Base-by-base conservation (phyloP, 2,329 filamentous ascomycete genomes). In the Ophiostoma himal-ulmi region DNA sequence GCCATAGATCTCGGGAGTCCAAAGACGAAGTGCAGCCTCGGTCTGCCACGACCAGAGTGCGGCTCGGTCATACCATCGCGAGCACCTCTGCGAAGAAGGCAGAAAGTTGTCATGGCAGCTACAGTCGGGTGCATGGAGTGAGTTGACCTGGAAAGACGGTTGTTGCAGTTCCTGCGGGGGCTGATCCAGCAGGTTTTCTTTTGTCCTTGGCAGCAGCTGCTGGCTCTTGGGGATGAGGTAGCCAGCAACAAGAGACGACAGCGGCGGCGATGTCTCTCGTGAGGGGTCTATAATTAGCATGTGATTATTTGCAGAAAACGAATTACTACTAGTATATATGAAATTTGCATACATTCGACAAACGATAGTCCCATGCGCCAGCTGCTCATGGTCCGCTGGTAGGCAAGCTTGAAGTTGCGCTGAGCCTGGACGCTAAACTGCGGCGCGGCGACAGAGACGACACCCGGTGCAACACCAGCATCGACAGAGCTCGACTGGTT, bases 1-100 rank as follows among this genome's bases (percentile, higher is more conserved):
- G 67, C 74, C 71, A 73, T 76, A 76, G 66, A 76, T 75, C 72
- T 76, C 75, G 39, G 74, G 75, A 20, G 75, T 75, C 75, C 75
- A 76, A 11, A 76, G 72, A n/a, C 73, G 75, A 5, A 76, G 73
- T 11, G 74, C 72, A 1, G 74, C 73, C 64, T 76, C 74, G 0
- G 75, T 75, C 70, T 76, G 74, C 67, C 75, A 75, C 17, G 73
- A 74, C 75, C 74, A 76, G 67, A 73, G 73, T n/a, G 72, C 72
- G n/a, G 74, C 71, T 13, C 74, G 71, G 72, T 76, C 66, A 71
- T 76, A 75, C 13, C 41, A 30, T 62, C 57, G 57, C 14, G 26
- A 26, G 14, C 57, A 62, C 26, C 14, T 26, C 10, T 26, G 13
- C 1, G 36, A 20, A n/a, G 41, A 36, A 37, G 30, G 17, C 22